A percentile compares a stretch with the other conserved stretches of the same genome.
Conservation (phyloP, 768 basidiomycete genomes). For the Naganishia antarctica region DNA sequence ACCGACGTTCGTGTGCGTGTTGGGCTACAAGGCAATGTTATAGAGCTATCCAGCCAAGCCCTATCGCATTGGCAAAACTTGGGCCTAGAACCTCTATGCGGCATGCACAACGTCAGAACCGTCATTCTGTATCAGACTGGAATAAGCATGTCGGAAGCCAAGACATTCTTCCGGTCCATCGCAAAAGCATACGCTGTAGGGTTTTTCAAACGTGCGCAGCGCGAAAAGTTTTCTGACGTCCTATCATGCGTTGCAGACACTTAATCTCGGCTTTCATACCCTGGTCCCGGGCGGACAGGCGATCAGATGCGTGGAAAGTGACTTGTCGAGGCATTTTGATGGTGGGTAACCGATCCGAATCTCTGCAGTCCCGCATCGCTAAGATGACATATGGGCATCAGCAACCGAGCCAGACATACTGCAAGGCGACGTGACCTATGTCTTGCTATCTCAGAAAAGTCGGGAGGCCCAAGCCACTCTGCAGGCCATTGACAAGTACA, state of each 20-base stretch:
- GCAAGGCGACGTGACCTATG: neutral
- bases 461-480: too few species aligned
- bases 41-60: constrained; percentile 3
- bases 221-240: neutral
- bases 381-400: neutral
- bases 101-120: constrained; percentile 1
- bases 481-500: neutral
- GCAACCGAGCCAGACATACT: too few species aligned
- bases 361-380: neutral
- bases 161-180: neutral
- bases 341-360: neutral
- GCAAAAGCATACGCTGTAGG: constrained; percentile 5
- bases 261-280: constrained; percentile 4
- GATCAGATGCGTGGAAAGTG: neutral
- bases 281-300: neutral
- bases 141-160: constrained; percentile 5
- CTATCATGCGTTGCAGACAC: neutral
- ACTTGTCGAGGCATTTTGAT: neutral
- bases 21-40: neutral
- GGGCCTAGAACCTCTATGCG: constrained; percentile 19
- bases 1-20: constrained; percentile 9
- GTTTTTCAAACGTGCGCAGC: neutral
- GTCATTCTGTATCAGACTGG: constrained; percentile 16
- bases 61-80: constrained; percentile 21
- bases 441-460: neutral